Percentiles rank a stretch among this genome's conserved stretches.
Evolutionary conservation across 495 filamentous ascomycete genomes (phyloP).

Genomic region (Darksidea phi): DNA sequence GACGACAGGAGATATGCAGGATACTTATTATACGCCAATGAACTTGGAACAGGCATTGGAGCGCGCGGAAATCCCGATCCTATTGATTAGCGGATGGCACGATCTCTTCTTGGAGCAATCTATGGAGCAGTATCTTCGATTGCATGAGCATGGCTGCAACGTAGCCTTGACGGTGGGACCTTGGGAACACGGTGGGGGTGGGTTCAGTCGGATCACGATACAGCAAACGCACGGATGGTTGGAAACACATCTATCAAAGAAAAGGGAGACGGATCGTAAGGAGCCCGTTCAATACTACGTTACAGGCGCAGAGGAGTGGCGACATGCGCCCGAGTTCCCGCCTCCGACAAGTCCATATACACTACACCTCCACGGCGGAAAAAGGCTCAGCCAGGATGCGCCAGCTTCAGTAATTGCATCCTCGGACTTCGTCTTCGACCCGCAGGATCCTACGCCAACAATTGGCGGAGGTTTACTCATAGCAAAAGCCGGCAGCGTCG

Average conservation of each 20-base stretch:
- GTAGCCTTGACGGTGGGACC: conserved; percentile 10
- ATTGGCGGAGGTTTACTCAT: conserved; percentile 4
- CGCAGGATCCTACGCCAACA: not conserved
- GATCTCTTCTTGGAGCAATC: conserved; percentile 10
- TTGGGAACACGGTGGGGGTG: conserved; percentile 4
- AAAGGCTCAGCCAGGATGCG: not conserved
- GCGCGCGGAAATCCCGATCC: conserved; percentile 5
- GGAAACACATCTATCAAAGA: not conserved
- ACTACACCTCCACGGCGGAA: not conserved
- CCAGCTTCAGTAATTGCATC: not conserved
- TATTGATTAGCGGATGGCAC: conserved; percentile 9
- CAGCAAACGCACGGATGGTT: conserved; percentile 3
- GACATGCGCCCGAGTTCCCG: not conserved
- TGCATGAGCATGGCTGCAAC: not conserved
- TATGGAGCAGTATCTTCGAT: conserved; percentile 7
- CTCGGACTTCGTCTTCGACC: conserved; percentile 4
- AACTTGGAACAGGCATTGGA: not conserved
- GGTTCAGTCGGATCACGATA: not conserved
- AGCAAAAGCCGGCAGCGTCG: not conserved
- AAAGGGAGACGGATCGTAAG: not conserved
- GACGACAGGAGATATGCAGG: not conserved
- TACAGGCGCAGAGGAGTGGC: conserved; percentile 19
- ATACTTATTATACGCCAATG: conserved; percentile 6
- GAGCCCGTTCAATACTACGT: conserved; percentile 9
- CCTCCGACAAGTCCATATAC: not conserved